phyloP scores from a whole-genome alignment of 768 basidiomycete species.

The Lactarius quietus region DNA sequence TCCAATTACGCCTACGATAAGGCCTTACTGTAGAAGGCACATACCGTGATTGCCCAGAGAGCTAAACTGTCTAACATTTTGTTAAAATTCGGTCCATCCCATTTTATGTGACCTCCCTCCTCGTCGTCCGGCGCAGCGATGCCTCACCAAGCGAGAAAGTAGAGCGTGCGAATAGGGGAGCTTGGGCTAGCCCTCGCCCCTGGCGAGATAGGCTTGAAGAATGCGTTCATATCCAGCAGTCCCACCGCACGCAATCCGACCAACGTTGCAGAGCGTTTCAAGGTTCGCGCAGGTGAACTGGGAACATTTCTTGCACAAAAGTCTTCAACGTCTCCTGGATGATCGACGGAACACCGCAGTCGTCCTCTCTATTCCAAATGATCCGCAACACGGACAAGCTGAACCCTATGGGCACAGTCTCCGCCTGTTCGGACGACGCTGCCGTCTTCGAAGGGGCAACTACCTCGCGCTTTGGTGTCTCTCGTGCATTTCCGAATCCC shows the following conservation, averaged over 20 bases:
- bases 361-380: constrained; percentile 89
- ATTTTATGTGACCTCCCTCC: no score
- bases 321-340: constrained; percentile 98
- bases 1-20: no score
- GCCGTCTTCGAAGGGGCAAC: constrained; percentile 82
- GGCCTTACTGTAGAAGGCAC: no score
- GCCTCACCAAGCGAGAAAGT: constrained; percentile 71
- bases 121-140: constrained; percentile 37
- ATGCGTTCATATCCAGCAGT: constrained; percentile 68
- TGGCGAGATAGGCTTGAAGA: constrained; percentile 82
- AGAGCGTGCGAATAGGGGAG: constrained; percentile 67
- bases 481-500: constrained; percentile 30
- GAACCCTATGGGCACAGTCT: constrained; percentile 74
- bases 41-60: no score
- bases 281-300: constrained; percentile 99
- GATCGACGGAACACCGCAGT: constrained; percentile 63
- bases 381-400: constrained; percentile 92
- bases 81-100: no score
- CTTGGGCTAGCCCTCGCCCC: constrained; percentile 87
- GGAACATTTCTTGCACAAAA: constrained; percentile 98
- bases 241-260: constrained; percentile 83
- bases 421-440: constrained; percentile 97
- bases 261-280: constrained; percentile 99
- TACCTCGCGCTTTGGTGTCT: constrained; percentile 67
- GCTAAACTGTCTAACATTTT: no score